These are phyloP conservation scores for Rostrohypoxylon terebratum DNA, from an alignment of 495 filamentous ascomycete genomes.

Conservation along the genomic window DNA sequence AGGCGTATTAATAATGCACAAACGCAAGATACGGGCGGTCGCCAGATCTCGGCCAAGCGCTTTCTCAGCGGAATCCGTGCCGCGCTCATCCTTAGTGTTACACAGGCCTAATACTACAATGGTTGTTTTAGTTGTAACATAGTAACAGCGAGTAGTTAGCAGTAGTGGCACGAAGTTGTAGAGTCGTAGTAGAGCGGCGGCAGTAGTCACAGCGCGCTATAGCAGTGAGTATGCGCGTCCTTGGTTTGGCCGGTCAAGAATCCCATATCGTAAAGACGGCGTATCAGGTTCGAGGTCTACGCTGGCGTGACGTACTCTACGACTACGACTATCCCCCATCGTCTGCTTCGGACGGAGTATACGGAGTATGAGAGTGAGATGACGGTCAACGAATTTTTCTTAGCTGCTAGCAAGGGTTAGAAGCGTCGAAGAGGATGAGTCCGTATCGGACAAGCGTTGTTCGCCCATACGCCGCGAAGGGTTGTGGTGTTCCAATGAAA, in stretches of 20 bases:
- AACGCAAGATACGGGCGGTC: constrained; percentile 23
- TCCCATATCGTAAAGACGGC: constrained; percentile 6
- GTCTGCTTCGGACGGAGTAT: neutral
- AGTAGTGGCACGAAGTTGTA: neutral
- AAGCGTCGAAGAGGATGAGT: neutral
- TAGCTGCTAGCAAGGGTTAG: constrained; percentile 5
- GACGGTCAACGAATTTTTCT: neutral
- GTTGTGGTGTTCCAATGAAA: neutral
- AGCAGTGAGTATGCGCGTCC: neutral
- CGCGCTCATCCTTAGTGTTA: constrained; percentile 3
- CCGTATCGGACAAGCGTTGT: constrained; percentile 16
- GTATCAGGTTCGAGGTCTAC: constrained; percentile 5
- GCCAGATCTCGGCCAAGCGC: constrained; percentile 21
- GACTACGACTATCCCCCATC: neutral
- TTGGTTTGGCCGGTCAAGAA: neutral
- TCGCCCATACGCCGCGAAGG: constrained; percentile 4
- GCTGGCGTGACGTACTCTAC: constrained; percentile 1
- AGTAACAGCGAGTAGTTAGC: neutral
- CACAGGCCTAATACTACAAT: neutral
- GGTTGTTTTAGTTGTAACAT: neutral
- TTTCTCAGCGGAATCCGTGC: constrained; percentile 3
- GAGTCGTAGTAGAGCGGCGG: neutral
- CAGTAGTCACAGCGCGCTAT: neutral
- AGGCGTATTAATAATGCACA: constrained; percentile 11
- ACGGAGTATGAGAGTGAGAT: neutral